These are phyloP conservation scores for Prunus mongolica DNA, from an alignment of 306 rosid genomes.

Conservation along the genomic window DNA sequence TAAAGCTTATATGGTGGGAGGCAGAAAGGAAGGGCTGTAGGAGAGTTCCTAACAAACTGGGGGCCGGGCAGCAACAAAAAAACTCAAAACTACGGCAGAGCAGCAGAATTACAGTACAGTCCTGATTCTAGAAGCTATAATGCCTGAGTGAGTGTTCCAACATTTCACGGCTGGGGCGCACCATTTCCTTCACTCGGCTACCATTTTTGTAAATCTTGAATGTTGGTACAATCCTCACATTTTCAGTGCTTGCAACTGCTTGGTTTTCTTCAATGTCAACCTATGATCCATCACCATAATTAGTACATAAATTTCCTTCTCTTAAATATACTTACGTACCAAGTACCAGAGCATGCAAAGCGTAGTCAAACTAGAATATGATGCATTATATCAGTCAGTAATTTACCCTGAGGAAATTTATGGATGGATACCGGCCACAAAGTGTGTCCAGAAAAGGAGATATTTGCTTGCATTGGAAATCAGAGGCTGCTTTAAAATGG, in stretches of 20 bases:
- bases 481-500: slow-evolving; percentile 71
- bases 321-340: neutral
- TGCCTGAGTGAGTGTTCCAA: slow-evolving; percentile 92
- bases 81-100: slow-evolving; percentile 26
- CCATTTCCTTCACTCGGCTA: slow-evolving; percentile 69
- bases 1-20: slow-evolving; percentile 41
- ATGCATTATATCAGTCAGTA: neutral
- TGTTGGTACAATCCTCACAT: slow-evolving; percentile 79
- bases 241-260: slow-evolving; percentile 63
- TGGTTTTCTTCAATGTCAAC: slow-evolving; percentile 68
- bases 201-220: slow-evolving; percentile 97
- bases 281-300: slow-evolving; percentile 37
- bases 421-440: slow-evolving; percentile 75
- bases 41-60: slow-evolving; percentile 32
- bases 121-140: slow-evolving; percentile 64
- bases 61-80: slow-evolving; percentile 27
- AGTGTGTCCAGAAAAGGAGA: slow-evolving; percentile 69
- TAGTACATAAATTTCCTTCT: slow-evolving; percentile 7
- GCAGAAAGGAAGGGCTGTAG: slow-evolving; percentile 36
- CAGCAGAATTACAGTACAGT: slow-evolving; percentile 25
- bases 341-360: neutral
- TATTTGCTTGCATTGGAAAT: slow-evolving; percentile 68
- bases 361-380: neutral
- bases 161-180: slow-evolving; percentile 81
- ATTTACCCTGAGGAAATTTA: slow-evolving; percentile 82